These are phyloP conservation scores for Trichoderma atroviride DNA, from an alignment of 2,329 filamentous ascomycete genomes.

Conservation along the genomic window DNA sequence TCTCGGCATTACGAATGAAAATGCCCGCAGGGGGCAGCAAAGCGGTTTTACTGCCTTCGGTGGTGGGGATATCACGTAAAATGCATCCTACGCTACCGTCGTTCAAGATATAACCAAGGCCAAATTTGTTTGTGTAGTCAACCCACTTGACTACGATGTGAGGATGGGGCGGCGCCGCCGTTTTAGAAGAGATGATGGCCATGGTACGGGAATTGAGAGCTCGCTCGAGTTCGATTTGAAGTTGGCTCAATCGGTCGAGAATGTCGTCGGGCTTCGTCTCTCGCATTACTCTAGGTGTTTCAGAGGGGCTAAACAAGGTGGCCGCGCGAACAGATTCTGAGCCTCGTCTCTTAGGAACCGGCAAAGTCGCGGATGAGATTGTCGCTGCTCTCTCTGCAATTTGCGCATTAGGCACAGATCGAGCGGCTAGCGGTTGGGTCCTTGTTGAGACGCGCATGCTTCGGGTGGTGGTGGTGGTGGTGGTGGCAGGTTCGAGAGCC, in stretches of 20 bases:
- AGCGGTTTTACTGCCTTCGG: conserved; percentile 52
- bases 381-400: conserved; percentile 39
- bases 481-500: conserved; percentile 30
- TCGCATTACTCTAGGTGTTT: conserved; percentile 53
- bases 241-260: conserved; percentile 55
- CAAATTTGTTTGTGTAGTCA: conserved; percentile 86
- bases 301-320: conserved; percentile 59
- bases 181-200: conserved; percentile 60
- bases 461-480: conserved; percentile 30
- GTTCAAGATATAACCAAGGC: conserved; percentile 80
- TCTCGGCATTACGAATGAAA: conserved; percentile 70
- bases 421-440: conserved; percentile 35
- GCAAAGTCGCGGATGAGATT: conserved; percentile 33
- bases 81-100: conserved; percentile 79
- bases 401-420: conserved; percentile 35
- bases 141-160: conserved; percentile 79
- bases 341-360: conserved; percentile 35
- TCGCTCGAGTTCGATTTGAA: conserved; percentile 64
- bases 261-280: conserved; percentile 61
- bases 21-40: conserved; percentile 70
- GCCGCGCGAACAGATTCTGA: conserved; percentile 42
- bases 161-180: conserved; percentile 58
- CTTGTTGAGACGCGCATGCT: conserved; percentile 37
- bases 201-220: conserved; percentile 65
- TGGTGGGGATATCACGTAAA: conserved; percentile 58